A percentile compares a stretch with the other conserved stretches of the same genome.
phyloP scores from a whole-genome alignment of 345 rosid species.

The Hevea brasiliensis region DNA sequence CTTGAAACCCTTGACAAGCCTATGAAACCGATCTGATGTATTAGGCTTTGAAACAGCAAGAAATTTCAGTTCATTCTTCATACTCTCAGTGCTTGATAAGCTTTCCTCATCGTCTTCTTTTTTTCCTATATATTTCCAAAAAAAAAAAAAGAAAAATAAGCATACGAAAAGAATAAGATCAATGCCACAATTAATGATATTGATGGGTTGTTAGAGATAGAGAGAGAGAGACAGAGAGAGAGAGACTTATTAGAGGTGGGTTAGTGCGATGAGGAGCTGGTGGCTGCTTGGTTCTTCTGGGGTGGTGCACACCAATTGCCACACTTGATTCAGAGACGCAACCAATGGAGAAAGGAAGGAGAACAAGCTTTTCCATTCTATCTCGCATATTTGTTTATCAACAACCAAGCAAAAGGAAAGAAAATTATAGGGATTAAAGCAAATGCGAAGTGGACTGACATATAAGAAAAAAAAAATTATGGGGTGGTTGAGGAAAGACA shows the following conservation, averaged over 20 bases:
- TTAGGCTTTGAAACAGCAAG: too few species aligned
- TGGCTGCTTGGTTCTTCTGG: conserved; percentile 23
- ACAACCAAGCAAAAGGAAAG: not conserved
- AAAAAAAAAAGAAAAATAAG: not conserved
- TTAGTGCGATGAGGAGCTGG: not conserved
- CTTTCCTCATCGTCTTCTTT: conserved; percentile 43
- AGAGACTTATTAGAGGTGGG: conserved; percentile 37
- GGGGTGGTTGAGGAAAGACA: conserved; percentile 7
- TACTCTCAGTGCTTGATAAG: conserved; percentile 18
- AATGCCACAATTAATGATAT: too few species aligned
- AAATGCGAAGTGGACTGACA: not conserved
- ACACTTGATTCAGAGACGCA: conserved; percentile 76
- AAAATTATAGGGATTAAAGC: not conserved
- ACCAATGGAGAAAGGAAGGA: conserved; percentile 76
- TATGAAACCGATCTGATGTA: conserved; percentile 26
- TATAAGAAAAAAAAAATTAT: not conserved
- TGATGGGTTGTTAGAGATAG: too few species aligned
- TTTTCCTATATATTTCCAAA: conserved; percentile 7
- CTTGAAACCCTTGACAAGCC: conserved; percentile 50
- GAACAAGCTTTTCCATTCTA: conserved; percentile 72
- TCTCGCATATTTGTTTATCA: conserved; percentile 58
- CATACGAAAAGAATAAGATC: not conserved
- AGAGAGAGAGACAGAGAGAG: not conserved
- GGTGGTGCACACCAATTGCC: conserved; percentile 39
- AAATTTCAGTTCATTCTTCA: too few species aligned